Percentiles rank a stretch among this genome's conserved stretches.
phyloP scores from a whole-genome alignment of 345 rosid genomes.

The Combretum micranthum region DNA sequence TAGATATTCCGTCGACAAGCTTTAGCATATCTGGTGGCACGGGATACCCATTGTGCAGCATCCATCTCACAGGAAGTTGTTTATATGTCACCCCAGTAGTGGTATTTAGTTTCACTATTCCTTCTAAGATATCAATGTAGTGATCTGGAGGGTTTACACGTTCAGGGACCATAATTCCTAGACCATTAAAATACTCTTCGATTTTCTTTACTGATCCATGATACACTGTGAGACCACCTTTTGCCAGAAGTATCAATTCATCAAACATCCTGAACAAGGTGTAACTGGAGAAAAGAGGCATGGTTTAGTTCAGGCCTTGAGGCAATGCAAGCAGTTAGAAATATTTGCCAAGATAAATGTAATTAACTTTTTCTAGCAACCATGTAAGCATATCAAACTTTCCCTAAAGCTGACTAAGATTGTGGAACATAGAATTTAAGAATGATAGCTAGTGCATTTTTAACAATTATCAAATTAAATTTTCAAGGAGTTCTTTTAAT shows the following conservation, averaged over 20 bases:
- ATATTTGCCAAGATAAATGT: background rate
- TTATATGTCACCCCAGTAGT: constrained; percentile 58
- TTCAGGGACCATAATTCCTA: constrained; percentile 85
- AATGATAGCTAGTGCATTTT: too few relatives aligned
- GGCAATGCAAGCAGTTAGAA: background rate
- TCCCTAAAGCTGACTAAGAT: too few relatives aligned
- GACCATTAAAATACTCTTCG: constrained; percentile 75
- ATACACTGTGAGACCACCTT: constrained; percentile 86
- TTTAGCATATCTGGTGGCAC: constrained; percentile 89
- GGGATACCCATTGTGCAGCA: constrained; percentile 90
- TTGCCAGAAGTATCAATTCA: constrained; percentile 91
- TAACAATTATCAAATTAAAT: too few relatives aligned
- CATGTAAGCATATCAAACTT: too few relatives aligned
- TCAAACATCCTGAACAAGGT: constrained; percentile 90
- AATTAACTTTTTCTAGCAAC: too few relatives aligned
- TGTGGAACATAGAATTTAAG: too few relatives aligned
- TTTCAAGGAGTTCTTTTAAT: too few relatives aligned
- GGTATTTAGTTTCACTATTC: constrained; percentile 58
- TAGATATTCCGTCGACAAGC: constrained; percentile 42
- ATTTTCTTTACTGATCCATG: constrained; percentile 94
- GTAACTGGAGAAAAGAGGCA: constrained; percentile 45
- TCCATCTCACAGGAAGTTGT: constrained; percentile 94
- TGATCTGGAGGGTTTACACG: constrained; percentile 96
- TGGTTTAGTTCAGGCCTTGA: background rate
- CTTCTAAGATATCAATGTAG: constrained; percentile 92